Percentiles rank a stretch among this genome's conserved stretches.
Conservation (phyloP, 345 rosid genomes). For the Theobroma cacao region DNA sequence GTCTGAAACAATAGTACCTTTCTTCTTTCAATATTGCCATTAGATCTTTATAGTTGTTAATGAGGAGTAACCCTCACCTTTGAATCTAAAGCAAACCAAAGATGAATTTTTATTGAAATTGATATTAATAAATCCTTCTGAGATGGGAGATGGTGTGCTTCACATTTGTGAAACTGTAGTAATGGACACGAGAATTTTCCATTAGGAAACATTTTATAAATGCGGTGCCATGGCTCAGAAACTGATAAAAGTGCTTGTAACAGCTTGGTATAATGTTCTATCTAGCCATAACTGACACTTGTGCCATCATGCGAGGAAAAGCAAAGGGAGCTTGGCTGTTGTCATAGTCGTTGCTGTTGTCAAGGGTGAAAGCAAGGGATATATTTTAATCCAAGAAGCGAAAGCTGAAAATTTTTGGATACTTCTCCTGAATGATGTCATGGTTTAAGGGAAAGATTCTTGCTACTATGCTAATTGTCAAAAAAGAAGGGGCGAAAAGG, state of each 20-base stretch:
- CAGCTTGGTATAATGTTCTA: neutral
- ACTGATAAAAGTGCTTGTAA: neutral
- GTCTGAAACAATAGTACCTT: neutral
- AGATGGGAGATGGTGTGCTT: neutral
- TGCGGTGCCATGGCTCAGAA: neutral
- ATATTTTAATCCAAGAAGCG: neutral
- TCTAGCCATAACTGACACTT: neutral
- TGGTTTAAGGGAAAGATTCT: neutral
- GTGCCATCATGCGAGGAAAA: too few relatives aligned
- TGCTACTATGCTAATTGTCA: neutral
- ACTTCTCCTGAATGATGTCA: neutral
- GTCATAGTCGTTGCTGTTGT: neutral
- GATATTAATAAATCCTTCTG: neutral
- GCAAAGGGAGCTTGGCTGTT: neutral
- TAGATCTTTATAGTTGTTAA: neutral
- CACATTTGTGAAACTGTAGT: neutral
- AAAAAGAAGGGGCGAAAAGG: neutral
- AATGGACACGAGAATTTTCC: neutral
- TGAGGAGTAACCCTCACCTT: neutral
- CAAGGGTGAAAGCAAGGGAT: neutral
- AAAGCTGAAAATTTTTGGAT: neutral
- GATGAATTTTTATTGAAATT: neutral
- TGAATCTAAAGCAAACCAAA: neutral
- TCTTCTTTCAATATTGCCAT: neutral
- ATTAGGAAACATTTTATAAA: neutral